A percentile compares a stretch with the other conserved stretches of the same genome.
phyloP scores from a whole-genome alignment of 169 alveolate species.

The Eimeria zaria region DNA sequence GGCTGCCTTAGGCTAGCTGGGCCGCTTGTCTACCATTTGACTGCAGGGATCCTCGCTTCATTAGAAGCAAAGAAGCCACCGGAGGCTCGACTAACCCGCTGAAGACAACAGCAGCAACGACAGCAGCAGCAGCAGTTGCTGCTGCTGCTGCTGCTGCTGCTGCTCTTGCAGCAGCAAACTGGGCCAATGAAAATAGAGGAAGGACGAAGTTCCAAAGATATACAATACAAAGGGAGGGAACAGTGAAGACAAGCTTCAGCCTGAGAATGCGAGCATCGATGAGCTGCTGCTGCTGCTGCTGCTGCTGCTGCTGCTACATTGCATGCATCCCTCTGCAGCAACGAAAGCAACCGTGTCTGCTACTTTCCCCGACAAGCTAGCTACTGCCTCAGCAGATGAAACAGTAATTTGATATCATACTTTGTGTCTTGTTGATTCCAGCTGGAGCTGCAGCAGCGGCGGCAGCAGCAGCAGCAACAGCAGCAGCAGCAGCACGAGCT shows the following conservation, averaged over 20 bases:
- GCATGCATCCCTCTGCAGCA: neutral
- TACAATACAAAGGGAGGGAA: neutral
- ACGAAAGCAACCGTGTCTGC: neutral
- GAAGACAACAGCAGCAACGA: neutral
- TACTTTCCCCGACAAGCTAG: neutral
- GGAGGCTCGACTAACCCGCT: neutral
- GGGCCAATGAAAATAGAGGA: neutral
- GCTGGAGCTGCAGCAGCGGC: conserved; percentile 13
- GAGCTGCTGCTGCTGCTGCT: conserved; percentile 37
- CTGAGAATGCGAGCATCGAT: neutral
- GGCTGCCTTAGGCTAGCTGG: neutral
- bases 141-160: neutral
- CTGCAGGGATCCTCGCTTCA: neutral
- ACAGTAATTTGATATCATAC: neutral
- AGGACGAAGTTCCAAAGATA: neutral
- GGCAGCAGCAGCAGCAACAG: conserved; percentile 45
- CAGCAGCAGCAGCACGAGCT: conserved; percentile 13
- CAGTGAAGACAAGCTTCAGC: neutral
- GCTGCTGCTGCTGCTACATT: conserved; percentile 12
- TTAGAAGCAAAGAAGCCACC: neutral
- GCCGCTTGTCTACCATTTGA: neutral
- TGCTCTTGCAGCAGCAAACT: neutral
- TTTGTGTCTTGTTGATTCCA: neutral
- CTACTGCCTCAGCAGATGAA: neutral
- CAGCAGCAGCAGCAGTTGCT: neutral